These are phyloP conservation scores for Salinomyces thailandicus DNA, from an alignment of 2,329 filamentous ascomycete genomes.

Conservation along the genomic window DNA sequence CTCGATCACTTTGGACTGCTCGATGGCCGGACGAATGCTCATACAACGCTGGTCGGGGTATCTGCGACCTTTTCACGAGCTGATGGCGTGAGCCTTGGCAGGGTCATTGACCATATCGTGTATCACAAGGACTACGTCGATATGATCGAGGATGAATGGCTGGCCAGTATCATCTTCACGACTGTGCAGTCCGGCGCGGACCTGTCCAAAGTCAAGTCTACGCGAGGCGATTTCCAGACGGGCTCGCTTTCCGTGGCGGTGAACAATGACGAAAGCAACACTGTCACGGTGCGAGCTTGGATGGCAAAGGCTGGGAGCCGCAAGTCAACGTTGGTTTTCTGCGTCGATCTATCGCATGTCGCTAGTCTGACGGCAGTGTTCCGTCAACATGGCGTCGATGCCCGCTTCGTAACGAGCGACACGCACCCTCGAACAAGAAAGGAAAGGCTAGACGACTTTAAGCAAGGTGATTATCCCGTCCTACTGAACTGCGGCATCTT, in stretches of 20 bases:
- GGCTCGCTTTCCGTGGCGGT: constrained; percentile 69
- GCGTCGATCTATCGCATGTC: constrained; percentile 81
- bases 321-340: constrained; percentile 86
- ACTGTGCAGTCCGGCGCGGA: constrained; percentile 79
- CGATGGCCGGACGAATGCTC: constrained; percentile 37
- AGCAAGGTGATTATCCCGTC: constrained; percentile 65
- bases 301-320: constrained; percentile 59
- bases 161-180: constrained; percentile 86
- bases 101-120: constrained; percentile 87
- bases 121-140: constrained; percentile 81
- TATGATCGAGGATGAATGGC: constrained; percentile 83
- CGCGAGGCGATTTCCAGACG: constrained; percentile 66
- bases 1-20: constrained; percentile 70
- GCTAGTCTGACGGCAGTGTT: constrained; percentile 64
- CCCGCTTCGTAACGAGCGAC: constrained; percentile 73
- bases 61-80: constrained; percentile 73
- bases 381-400: constrained; percentile 66
- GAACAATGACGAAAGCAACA: constrained; percentile 72
- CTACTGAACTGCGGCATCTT: constrained; percentile 93
- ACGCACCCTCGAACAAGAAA: constrained; percentile 61
- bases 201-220: constrained; percentile 50
- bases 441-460: constrained; percentile 65
- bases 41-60: constrained; percentile 64
- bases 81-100: constrained; percentile 71
- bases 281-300: constrained; percentile 80